Evolutionary conservation across 2,329 filamentous ascomycete species (phyloP), one percentile per base, ranked within the genome.

Genomic region (Parafenestella ontariensis): DNA sequence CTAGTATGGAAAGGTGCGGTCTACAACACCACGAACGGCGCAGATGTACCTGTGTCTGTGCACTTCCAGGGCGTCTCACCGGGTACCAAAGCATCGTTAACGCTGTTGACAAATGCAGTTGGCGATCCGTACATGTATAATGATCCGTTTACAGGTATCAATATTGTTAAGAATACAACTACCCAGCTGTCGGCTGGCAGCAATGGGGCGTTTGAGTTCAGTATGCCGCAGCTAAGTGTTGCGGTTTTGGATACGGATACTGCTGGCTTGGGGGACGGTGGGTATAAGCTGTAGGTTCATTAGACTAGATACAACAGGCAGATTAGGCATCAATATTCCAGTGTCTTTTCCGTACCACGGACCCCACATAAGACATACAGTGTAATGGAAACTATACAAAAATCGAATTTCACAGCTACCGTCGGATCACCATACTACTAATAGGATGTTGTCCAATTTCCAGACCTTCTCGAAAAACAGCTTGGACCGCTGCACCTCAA

Each of bases 211-310:
- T 85, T 87, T 60, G 71, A 70, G 39, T 87, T 87, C 61, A 76
- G 67, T 23, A 55, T 87, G 64, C 84, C 84, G 0, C 75, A 83
- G 59, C 71, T 85, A 52, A 85, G 83, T 59, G 79, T 87, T 44
- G 83, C 83, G 13, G 80, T 87, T 2, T 65, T 87, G 47, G 82
- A 85, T 37, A 70, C 68, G 15, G 73, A 65, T 18, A 29, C 43
- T 17, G 43, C 43, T 46, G 43, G 43, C n/a, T 7, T 46, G 5
- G 31, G 13, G 3, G 13, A 13, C 3, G 31, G 31, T 34, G 31
- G 31, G 15, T 34, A 34, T 17, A 34, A 34, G 8, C n/a, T 34
- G 31, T n/a, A 34, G 1, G 8, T 15, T 17, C 6, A 13, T 31
- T 13, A 31, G 3, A 31, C n/a, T n/a, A n/a, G n/a, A n/a, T n/a